Base-by-base conservation (phyloP, 140 eudicot species). In the Cichorium intybus region DNA sequence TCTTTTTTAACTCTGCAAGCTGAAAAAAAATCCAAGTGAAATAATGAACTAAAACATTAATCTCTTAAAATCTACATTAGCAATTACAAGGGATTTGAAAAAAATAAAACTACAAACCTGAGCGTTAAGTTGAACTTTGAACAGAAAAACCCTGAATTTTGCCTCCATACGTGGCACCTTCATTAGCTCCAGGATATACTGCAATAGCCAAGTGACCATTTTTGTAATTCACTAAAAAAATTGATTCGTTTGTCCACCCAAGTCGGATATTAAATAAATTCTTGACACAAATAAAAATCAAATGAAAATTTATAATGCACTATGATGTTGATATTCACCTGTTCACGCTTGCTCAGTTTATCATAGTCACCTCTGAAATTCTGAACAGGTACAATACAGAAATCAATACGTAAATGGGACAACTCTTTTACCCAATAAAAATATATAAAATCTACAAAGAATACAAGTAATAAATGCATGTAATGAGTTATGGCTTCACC, bases 81-180 rank as follows among this genome's bases (percentile, higher is more conserved):
- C 46, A 12, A 39, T 39, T 39, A 10, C 31, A 27, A 27, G 6
- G 28, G 16, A 51, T 20, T 56, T 63, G n/a, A n/a, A n/a, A 20
- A 14, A 18, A 64, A 46, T 31, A 27, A 20, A 37, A 53, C 21
- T 23, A 63, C 75, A 70, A 66, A 88, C 96, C 96, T 88, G 95
- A 75, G 83, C 23, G 22, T 79, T 85, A 69, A 89, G 85, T 69
- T 78, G 86, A 69, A 83, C 83, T 81, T 89, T 89, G 83, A 85
- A 89, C 53, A 81, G 68, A 67, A 83, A 85, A 79, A 75, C 84
- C 66, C 80, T 69, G 37, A 89, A 66, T 63, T 89, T 89, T 5
- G 95, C 66, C 71, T 85, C 97, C 75, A 89, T 87, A 15, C 97
- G 83, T 64, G 97, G 97, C 68, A 89, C 97, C 64, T 76, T 89